phyloP scores from a whole-genome alignment of 1,284 basidiomycete species.

The Ganoderma leucocontextum region DNA sequence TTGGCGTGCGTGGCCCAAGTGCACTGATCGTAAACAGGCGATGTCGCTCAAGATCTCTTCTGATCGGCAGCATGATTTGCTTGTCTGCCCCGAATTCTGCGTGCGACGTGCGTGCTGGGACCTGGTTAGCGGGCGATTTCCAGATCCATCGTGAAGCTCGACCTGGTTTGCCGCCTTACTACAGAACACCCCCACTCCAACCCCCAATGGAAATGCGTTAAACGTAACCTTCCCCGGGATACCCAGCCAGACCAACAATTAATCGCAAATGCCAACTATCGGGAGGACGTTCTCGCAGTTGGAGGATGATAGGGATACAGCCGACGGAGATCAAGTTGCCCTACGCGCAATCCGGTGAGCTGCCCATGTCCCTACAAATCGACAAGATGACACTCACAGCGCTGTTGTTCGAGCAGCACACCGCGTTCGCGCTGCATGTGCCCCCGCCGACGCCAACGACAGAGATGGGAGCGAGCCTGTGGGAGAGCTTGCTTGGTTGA shows the following conservation, averaged over 20 bases:
- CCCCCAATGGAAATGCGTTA: neutral
- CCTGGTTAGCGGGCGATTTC: neutral
- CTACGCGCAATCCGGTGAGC: conserved; percentile 16
- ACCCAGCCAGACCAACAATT: neutral
- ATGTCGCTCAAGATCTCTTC: neutral
- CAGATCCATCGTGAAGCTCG: neutral
- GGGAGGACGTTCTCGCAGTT: neutral
- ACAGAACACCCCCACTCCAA: neutral
- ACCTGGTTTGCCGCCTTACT: neutral
- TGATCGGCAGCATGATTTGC: neutral
- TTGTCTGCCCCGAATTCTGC: conserved; percentile 5
- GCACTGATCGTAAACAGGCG: neutral
- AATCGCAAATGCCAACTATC: neutral
- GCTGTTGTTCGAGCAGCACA: conserved; percentile 25
- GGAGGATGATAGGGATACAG: conserved; percentile 34
- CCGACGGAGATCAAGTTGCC: conserved; percentile 36
- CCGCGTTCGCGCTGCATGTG: conserved; percentile 23
- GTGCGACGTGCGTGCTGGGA: neutral
- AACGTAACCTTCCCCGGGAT: neutral
- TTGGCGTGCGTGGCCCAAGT: neutral
- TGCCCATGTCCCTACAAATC: neutral
- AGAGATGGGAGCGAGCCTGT: conserved; percentile 25
- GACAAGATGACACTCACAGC: conserved; percentile 2
- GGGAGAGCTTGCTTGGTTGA: conserved; percentile 24
- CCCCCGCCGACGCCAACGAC: conserved; percentile 34